Evolutionary conservation across 225 moss, liverwort and hornwort genomes (phyloP).

Genomic region (Marchantia polymorpha): DNA sequence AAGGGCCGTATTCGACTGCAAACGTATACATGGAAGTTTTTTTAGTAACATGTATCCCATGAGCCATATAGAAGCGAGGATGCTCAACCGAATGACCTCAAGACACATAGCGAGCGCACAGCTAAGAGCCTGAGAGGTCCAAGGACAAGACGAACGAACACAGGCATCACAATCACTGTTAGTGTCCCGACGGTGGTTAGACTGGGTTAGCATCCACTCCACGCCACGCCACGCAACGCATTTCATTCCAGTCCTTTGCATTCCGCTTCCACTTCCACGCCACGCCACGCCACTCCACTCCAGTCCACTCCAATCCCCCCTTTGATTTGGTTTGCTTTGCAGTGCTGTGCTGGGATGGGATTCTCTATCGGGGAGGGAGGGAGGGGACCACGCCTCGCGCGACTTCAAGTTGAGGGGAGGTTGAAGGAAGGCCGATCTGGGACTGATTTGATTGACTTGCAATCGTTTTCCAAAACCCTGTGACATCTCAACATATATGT

Average conservation of each 20-base stretch:
- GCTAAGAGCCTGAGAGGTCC: conserved; percentile 5
- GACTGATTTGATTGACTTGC: neutral
- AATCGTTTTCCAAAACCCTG: neutral
- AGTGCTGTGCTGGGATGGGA: too few relatives aligned
- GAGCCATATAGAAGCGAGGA: conserved; percentile 9
- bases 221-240: neutral
- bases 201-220: neutral
- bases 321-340: neutral
- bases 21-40: conserved; percentile 6
- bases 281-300: neutral
- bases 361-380: neutral
- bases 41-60: conserved; percentile 16
- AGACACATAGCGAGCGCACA: conserved; percentile 3
- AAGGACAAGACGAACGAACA: conserved; percentile 4
- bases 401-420: neutral
- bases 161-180: neutral
- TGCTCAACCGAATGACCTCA: conserved; percentile 20
- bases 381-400: neutral
- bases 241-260: neutral
- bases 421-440: neutral
- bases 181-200: neutral
- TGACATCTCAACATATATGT: neutral
- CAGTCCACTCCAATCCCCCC: neutral
- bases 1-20: conserved; percentile 64
- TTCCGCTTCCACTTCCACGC: neutral